Evolutionary conservation across 23 red algal species (phyloP).

Genomic region (Pyropia haitanensis): DNA sequence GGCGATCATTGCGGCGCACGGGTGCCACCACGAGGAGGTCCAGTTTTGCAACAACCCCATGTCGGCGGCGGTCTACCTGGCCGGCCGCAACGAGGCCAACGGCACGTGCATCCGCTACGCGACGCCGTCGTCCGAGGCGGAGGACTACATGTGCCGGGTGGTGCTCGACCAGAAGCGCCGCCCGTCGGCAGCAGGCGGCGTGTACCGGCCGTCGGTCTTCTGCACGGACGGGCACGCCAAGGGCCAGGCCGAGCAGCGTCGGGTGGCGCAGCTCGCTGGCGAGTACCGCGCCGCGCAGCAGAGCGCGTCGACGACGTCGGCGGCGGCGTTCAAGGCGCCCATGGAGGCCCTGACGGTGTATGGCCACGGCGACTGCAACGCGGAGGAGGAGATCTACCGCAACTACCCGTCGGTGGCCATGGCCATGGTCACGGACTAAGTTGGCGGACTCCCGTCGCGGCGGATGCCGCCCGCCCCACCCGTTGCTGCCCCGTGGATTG

Average conservation of each 20-base stretch:
- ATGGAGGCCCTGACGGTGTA: constrained; percentile 34
- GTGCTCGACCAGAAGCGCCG: constrained; percentile 24
- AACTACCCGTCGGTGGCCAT: constrained; percentile 46
- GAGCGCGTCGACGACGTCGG: constrained; percentile 17
- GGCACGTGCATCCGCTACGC: constrained; percentile 51
- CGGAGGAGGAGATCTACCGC: constrained; percentile 47
- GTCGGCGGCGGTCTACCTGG: constrained; percentile 37
- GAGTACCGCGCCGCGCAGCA: constrained; percentile 51
- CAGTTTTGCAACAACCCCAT: constrained; percentile 53
- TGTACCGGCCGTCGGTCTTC: constrained; percentile 35
- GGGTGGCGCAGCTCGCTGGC: constrained; percentile 32
- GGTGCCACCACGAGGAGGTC: constrained; percentile 39
- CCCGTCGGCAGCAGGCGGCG: constrained; percentile 22
- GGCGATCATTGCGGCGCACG: constrained; percentile 29
- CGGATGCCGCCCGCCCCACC: not conserved
- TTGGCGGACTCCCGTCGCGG: not conserved
- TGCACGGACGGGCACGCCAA: constrained; percentile 57
- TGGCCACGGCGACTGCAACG: constrained; percentile 40
- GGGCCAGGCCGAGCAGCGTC: constrained; percentile 44
- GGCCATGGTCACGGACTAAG: constrained; percentile 39
- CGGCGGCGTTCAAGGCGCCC: constrained; percentile 24
- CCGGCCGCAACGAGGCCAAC: constrained; percentile 26
- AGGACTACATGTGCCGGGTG: constrained; percentile 54
- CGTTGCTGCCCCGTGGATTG: no score
- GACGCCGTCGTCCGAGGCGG: constrained; percentile 25